Percentiles rank a stretch among this genome's conserved stretches.
phyloP scores from a whole-genome alignment of 2,329 filamentous ascomycete species.

The Sclerotinia subarctica region DNA sequence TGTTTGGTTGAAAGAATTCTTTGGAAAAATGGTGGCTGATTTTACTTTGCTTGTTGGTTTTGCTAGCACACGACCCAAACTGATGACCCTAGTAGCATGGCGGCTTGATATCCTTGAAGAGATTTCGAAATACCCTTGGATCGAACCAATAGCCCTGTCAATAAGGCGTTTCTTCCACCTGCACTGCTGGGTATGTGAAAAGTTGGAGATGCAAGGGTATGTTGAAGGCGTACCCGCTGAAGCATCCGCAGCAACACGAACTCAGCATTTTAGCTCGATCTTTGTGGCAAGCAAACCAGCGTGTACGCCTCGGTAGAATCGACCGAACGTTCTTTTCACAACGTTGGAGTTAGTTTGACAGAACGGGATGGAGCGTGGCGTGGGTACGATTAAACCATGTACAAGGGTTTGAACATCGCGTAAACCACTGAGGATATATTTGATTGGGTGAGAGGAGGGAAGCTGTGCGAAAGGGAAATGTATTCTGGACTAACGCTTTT shows the following conservation, averaged over 20 bases:
- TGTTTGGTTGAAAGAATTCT: not conserved
- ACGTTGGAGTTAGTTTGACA: constrained; percentile 16
- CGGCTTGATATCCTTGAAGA: constrained; percentile 16
- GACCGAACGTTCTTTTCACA: constrained; percentile 22
- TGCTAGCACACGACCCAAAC: constrained; percentile 17
- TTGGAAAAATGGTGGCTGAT: constrained; percentile 17
- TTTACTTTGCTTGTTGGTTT: constrained; percentile 8
- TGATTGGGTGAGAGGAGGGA: not conserved
- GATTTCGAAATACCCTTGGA: not conserved
- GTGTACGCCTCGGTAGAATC: constrained; percentile 29
- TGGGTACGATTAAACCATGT: constrained; percentile 20
- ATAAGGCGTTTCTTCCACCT: constrained; percentile 14
- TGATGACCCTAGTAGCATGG: constrained; percentile 12
- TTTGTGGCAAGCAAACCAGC: constrained; percentile 29
- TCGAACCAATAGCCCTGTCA: constrained; percentile 11
- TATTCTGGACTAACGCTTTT: not conserved
- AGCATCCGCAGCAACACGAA: constrained; percentile 29
- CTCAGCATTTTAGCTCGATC: constrained; percentile 20
- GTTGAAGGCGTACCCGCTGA: constrained; percentile 15
- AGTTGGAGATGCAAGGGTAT: constrained; percentile 13
- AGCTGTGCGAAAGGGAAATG: not conserved
- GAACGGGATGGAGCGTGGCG: constrained; percentile 12
- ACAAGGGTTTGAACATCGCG: constrained; percentile 3
- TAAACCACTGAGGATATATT: not conserved
- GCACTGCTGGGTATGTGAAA: not conserved